Conservation (phyloP, 148 eudicot species). For the Suaeda aralocaspica region DNA sequence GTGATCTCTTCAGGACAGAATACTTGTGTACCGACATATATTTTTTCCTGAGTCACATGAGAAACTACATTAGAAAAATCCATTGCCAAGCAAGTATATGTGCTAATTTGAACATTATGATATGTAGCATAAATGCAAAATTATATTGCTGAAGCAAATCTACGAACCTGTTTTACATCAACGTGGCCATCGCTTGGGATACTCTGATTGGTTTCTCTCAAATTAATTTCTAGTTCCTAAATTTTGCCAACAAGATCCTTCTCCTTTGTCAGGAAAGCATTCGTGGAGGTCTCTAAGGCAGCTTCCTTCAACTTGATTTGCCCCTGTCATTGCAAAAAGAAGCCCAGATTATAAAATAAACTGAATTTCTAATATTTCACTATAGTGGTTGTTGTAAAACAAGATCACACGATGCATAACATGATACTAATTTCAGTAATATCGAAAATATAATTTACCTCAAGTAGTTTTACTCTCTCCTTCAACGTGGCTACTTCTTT, state of each 20-base stretch:
- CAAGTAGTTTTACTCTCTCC: constrained; percentile 61
- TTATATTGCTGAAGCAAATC: constrained; percentile 12
- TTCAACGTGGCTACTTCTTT: constrained; percentile 56
- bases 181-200: constrained; percentile 22
- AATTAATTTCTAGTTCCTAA: constrained; percentile 53
- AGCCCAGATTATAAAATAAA: background rate
- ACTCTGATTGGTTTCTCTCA: constrained; percentile 36
- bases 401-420: no score
- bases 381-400: no score
- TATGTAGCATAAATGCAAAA: background rate
- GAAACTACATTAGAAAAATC: background rate
- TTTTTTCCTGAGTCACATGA: constrained; percentile 23
- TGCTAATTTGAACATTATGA: background rate
- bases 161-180: constrained; percentile 34
- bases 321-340: constrained; percentile 37
- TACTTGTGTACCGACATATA: constrained; percentile 37
- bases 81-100: background rate
- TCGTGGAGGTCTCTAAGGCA: constrained; percentile 59
- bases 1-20: constrained; percentile 19
- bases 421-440: background rate
- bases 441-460: constrained; percentile 41
- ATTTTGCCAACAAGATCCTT: constrained; percentile 55
- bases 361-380: no score
- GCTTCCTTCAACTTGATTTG: constrained; percentile 68
- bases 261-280: constrained; percentile 68